A percentile compares a stretch with the other conserved stretches of the same genome.
Evolutionary conservation across 2,329 filamentous ascomycete genomes (phyloP).

Genomic region (Metarhizium guizhouense): DNA sequence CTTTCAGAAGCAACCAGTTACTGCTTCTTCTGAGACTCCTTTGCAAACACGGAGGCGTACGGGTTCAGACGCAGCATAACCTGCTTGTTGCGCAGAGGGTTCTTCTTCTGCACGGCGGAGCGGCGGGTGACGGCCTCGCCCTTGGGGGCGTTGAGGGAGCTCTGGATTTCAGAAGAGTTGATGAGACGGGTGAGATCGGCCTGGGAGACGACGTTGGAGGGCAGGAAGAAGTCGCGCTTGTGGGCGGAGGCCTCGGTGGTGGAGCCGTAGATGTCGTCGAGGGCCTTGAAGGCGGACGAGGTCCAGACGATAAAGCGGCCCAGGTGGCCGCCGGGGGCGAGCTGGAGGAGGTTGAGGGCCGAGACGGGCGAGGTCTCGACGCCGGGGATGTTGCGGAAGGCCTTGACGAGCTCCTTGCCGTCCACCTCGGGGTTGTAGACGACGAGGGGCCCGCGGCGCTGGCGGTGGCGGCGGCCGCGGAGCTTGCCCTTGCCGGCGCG

Average conservation of each 20-base stretch:
- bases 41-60: constrained; percentile 83
- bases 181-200: constrained; percentile 94
- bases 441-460: constrained; percentile 95
- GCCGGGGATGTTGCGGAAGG: constrained; percentile 98
- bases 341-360: constrained; percentile 96
- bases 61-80: constrained; percentile 97
- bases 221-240: constrained; percentile 99
- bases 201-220: constrained; percentile 85
- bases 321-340: constrained; percentile 96
- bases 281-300: constrained; percentile 89
- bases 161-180: constrained; percentile 98
- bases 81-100: constrained; percentile 98
- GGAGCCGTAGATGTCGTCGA: constrained; percentile 94
- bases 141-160: constrained; percentile 85
- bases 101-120: constrained; percentile 95
- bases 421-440: constrained; percentile 95
- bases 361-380: constrained; percentile 94
- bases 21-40: constrained; percentile 44
- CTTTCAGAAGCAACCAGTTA: background rate
- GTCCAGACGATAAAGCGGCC: constrained; percentile 99
- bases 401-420: constrained; percentile 85
- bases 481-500: constrained; percentile 99
- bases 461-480: constrained; percentile 89
- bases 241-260: constrained; percentile 81
- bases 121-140: constrained; percentile 87